Evolutionary conservation across 2,329 filamentous ascomycete genomes (phyloP), one percentile per base, ranked within the genome.

Genomic region (Alternaria longipes): DNA sequence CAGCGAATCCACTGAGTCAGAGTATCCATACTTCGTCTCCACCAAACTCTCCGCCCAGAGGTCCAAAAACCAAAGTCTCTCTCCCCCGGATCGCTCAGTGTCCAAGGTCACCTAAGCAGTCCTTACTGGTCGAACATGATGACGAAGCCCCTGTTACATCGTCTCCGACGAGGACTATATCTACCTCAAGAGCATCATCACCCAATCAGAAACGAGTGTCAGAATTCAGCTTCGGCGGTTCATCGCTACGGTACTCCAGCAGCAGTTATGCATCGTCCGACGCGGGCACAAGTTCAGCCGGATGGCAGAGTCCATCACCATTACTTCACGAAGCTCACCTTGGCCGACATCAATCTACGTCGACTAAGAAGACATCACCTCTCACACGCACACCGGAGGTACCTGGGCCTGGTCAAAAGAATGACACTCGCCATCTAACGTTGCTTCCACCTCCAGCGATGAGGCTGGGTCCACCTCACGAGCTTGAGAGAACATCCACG

Each of bases 201-300:
- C 60, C 63, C 11, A 50, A 49, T 34, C 60, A 56, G 8, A 73
- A 72, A 54, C 64, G 70, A 16, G 62, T 70, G 3, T 73, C 73
- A 32, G 72, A 69, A 20, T 69, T 75, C 40, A 76, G 71, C 54
- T 66, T 72, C 16, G 68, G 53, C 92, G 83, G n/a, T 89, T 93
- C 91, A 89, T 93, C 81, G 93, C 91, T 79, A 94, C 94, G 69
- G 93, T 93, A 80, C 94, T 97, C 71, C 1, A 64, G 60, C 91
- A 91, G 26, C 89, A 89, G 79, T 94, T 93, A 74, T 95, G 94
- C 79, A 94, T 93, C 79, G 91, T 95, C 54, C 95, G 87, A 77
- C 95, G 92, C 60, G 6, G 64, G 63, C 14, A 53, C 64, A 16
- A 72, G 62, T 36, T 63, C 66, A 38, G 54, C 28, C 7, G 60